Evolutionary conservation across 352 stramenopile genomes (phyloP).

Genomic region (Globisporangium takayamanum): DNA sequence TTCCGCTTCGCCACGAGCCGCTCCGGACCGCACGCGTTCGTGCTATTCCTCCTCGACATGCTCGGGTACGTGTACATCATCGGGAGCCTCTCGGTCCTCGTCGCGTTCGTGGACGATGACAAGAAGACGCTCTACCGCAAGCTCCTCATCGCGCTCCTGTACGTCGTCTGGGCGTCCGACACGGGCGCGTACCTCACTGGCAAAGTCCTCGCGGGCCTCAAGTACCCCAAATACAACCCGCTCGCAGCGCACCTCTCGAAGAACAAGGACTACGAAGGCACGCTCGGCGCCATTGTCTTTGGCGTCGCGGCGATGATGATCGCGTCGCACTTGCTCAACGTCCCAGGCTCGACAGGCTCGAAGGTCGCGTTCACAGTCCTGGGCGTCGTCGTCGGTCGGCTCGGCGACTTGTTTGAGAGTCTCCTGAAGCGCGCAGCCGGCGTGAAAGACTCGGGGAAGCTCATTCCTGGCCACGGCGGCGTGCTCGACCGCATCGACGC

Average conservation of each 20-base stretch:
- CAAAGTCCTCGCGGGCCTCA: slow-evolving; percentile 79
- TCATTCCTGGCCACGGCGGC: slow-evolving; percentile 95
- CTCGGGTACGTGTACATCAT: slow-evolving; percentile 71
- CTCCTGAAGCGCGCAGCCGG: slow-evolving; percentile 94
- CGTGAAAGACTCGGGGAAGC: slow-evolving; percentile 93
- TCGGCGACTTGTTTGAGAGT: slow-evolving; percentile 94
- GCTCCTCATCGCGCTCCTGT: slow-evolving; percentile 58
- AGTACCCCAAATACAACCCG: slow-evolving; percentile 78
- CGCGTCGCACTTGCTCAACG: slow-evolving; percentile 53
- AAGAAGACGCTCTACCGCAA: slow-evolving; percentile 46
- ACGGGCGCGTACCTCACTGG: slow-evolving; percentile 93
- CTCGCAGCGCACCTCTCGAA: slow-evolving; percentile 88
- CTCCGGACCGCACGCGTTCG: slow-evolving; percentile 18
- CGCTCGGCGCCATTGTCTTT: slow-evolving; percentile 82
- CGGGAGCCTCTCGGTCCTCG: slow-evolving; percentile 50
- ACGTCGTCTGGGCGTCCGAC: slow-evolving; percentile 81
- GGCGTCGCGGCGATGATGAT: slow-evolving; percentile 87
- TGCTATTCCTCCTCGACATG: slow-evolving; percentile 52
- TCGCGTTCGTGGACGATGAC: slow-evolving; percentile 62
- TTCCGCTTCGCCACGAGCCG: slow-evolving; percentile 27
- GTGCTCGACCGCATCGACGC: slow-evolving; percentile 95
- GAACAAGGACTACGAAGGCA: slow-evolving; percentile 96
- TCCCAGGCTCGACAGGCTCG: slow-evolving; percentile 73
- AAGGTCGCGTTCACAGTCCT: slow-evolving; percentile 85
- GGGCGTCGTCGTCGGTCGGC: slow-evolving; percentile 88